Conservation (phyloP, 805 yeast genomes). For the Saccharomycopsis sp. region DNA sequence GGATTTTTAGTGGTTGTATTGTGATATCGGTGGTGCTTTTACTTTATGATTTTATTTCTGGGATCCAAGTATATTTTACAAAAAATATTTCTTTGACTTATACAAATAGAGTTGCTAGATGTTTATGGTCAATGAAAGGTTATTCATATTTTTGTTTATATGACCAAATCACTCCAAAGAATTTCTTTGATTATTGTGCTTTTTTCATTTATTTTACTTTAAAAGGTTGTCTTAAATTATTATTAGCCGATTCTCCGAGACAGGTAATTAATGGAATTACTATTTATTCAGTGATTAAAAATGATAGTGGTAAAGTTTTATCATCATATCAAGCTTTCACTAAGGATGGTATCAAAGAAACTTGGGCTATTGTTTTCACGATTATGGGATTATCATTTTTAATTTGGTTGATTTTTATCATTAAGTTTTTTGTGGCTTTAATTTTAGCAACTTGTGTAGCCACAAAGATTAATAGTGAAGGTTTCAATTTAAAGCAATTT, state of each 20-base stretch:
- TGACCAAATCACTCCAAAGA: conserved; percentile 56
- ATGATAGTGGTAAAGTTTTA: conserved; percentile 24
- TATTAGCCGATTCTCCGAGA: conserved; percentile 79
- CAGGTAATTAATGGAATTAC: conserved; percentile 79
- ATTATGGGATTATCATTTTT: conserved; percentile 67
- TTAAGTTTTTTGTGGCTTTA: conserved; percentile 45
- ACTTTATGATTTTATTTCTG: conserved; percentile 47
- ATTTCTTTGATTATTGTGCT: conserved; percentile 55
- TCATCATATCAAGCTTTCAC: conserved; percentile 24
- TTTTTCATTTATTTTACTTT: conserved; percentile 56
- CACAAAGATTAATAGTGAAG: conserved; percentile 30
- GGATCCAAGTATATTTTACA: conserved; percentile 46
- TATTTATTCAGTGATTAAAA: conserved; percentile 38
- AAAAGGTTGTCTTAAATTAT: conserved; percentile 48
- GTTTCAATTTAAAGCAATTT: conserved; percentile 42
- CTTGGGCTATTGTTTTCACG: conserved; percentile 62
- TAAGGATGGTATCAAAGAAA: conserved; percentile 50
- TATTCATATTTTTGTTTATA: conserved; percentile 67
- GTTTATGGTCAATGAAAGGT: conserved; percentile 42
- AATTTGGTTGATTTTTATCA: conserved; percentile 62
- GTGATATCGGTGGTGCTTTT: conserved; percentile 53
- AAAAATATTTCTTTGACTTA: conserved; percentile 61
- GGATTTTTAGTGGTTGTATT: conserved; percentile 79
- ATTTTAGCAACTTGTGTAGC: conserved; percentile 41
- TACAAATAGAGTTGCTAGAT: conserved; percentile 53